Conservation (phyloP, 805 yeast species). For the Wickerhamomyces tratensis region DNA sequence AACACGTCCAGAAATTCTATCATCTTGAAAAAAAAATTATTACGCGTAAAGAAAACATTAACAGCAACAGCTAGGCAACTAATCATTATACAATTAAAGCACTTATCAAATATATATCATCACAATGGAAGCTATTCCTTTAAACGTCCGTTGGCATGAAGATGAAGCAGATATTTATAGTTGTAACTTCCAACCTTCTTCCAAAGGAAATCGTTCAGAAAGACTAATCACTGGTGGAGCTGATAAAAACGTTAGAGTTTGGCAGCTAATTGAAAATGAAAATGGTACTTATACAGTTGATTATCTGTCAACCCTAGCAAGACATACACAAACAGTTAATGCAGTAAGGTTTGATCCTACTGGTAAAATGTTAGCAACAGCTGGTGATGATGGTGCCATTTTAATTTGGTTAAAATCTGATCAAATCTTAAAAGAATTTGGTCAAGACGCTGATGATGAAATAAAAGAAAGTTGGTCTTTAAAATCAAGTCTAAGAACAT, state of each 20-base stretch:
- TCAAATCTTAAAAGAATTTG: constrained; percentile 48
- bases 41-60: too few relatives aligned
- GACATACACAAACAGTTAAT: constrained; percentile 93
- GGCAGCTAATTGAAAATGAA: constrained; percentile 24
- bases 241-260: constrained; percentile 75
- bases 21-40: too few relatives aligned
- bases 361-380: constrained; percentile 73
- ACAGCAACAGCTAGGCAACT: too few relatives aligned
- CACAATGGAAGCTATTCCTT: constrained; percentile 30
- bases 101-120: too few relatives aligned
- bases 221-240: constrained; percentile 91
- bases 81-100: too few relatives aligned
- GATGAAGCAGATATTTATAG: constrained; percentile 68
- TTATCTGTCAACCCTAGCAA: constrained; percentile 70
- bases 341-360: constrained; percentile 70
- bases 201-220: constrained; percentile 14
- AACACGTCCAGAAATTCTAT: too few relatives aligned
- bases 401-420: constrained; percentile 67
- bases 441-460: constrained; percentile 38
- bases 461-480: constrained; percentile 68
- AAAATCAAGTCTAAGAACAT: constrained; percentile 45
- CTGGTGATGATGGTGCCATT: constrained; percentile 92
- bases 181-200: constrained; percentile 48
- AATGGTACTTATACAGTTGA: constrained; percentile 39
- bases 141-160: constrained; percentile 67